Percentiles rank a stretch among this genome's conserved stretches.
Evolutionary conservation across 106 monocot genomes (phyloP).

Genomic region (Platanthera zijinensis): DNA sequence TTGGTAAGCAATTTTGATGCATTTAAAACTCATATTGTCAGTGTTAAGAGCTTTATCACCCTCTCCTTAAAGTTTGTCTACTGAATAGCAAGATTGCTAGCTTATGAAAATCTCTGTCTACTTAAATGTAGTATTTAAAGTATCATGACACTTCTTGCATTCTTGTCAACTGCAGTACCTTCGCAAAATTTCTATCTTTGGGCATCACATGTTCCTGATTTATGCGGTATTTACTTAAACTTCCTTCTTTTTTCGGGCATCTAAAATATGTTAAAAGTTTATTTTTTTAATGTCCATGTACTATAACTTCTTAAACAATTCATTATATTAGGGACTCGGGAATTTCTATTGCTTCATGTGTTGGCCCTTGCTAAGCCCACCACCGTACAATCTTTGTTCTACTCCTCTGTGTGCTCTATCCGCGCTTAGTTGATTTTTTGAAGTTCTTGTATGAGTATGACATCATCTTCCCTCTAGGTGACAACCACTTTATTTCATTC

Average conservation of each 20-base stretch:
- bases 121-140: not conserved
- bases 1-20: conserved; percentile 41
- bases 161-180: conserved; percentile 69
- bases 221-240: conserved; percentile 61
- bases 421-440: too few relatives aligned
- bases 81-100: not conserved
- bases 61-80: not conserved
- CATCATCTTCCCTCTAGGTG: too few relatives aligned
- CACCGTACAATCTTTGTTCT: too few relatives aligned
- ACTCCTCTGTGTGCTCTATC: too few relatives aligned
- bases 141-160: conserved; percentile 8
- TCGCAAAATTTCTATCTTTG: conserved; percentile 68
- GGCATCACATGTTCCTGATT: conserved; percentile 75
- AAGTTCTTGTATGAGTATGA: too few relatives aligned
- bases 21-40: not conserved
- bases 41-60: not conserved
- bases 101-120: not conserved
- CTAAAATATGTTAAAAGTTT: not conserved
- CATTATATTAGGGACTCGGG: not conserved
- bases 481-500: too few relatives aligned
- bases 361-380: too few relatives aligned
- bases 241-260: conserved; percentile 2
- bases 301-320: not conserved
- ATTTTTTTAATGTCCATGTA: not conserved
- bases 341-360: not conserved